A percentile compares a stretch with the other conserved stretches of the same genome.
Conservation (phyloP, 805 yeast genomes). For the Hemisphaericaspora nanyangensis region DNA sequence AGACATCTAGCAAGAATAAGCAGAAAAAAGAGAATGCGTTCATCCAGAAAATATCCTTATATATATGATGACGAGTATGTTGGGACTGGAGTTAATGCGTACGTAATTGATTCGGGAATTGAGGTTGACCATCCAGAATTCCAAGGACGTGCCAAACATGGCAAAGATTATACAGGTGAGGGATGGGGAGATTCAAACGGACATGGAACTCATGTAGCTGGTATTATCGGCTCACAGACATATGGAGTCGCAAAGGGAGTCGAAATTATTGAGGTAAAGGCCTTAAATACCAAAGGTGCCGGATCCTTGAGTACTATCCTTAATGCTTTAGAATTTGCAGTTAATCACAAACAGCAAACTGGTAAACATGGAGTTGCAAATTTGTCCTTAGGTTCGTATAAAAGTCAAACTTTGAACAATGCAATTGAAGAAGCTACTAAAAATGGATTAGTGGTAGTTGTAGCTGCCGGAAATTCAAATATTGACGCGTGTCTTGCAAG, state of each 20-base stretch:
- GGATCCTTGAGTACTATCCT: conserved; percentile 67
- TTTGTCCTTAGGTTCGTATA: conserved; percentile 72
- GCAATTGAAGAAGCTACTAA: conserved; percentile 75
- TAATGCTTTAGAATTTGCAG: conserved; percentile 63
- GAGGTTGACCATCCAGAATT: conserved; percentile 57
- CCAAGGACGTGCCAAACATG: conserved; percentile 56
- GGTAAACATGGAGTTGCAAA: conserved; percentile 60
- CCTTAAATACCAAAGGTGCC: conserved; percentile 60
- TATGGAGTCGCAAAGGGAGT: conserved; percentile 55
- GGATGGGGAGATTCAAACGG: conserved; percentile 50
- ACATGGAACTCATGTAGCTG: conserved; percentile 58
- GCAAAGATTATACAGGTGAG: conserved; percentile 59
- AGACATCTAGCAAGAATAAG: conserved; percentile 66
- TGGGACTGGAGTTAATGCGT: conserved; percentile 67
- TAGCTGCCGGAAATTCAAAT: conserved; percentile 85
- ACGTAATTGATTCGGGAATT: conserved; percentile 84
- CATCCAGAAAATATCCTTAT: conserved; percentile 31
- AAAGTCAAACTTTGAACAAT: conserved; percentile 60
- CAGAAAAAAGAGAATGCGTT: conserved; percentile 32
- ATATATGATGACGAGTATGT: conserved; percentile 41
- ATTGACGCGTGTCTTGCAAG: conserved; percentile 77
- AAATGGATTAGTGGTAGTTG: conserved; percentile 67
- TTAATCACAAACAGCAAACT: conserved; percentile 46
- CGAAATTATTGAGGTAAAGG: conserved; percentile 67
- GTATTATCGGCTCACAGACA: conserved; percentile 46